Evolutionary conservation across 108 stramenopile species (phyloP).

Genomic region (Bacterosira constricta): DNA sequence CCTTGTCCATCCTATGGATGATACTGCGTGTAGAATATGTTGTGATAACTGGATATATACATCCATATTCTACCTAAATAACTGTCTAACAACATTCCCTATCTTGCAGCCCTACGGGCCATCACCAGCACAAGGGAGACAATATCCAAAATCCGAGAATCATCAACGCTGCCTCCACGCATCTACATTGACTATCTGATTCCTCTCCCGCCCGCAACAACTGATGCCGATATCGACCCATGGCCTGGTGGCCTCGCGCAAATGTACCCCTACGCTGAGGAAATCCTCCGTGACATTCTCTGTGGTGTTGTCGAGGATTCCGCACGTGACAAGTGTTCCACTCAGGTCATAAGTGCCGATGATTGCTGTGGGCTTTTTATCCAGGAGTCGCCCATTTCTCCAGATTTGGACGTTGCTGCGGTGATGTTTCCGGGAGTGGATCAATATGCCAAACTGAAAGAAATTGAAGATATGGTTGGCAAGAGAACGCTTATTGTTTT

Average conservation of each 20-base stretch:
- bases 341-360: constrained; percentile 55
- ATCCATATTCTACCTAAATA: neutral
- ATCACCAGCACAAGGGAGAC: constrained; percentile 26
- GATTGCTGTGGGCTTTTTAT: constrained; percentile 73
- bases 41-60: too few relatives aligned
- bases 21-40: too few relatives aligned
- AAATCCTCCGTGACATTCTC: constrained; percentile 54
- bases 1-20: too few relatives aligned
- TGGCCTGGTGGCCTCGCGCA: constrained; percentile 76
- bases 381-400: constrained; percentile 55
- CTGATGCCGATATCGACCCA: constrained; percentile 69
- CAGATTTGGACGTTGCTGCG: constrained; percentile 60
- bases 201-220: constrained; percentile 62
- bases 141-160: constrained; percentile 29
- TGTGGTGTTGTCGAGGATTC: constrained; percentile 51
- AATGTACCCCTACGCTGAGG: constrained; percentile 76
- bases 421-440: constrained; percentile 64
- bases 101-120: constrained; percentile 22
- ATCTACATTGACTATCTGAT: constrained; percentile 70
- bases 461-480: constrained; percentile 66
- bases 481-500: constrained; percentile 57
- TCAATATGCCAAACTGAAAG: constrained; percentile 54
- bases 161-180: constrained; percentile 15
- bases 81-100: neutral
- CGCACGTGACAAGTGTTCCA: constrained; percentile 38